Evolutionary conservation across 2,329 filamentous ascomycete genomes (phyloP).

Genomic region (Penicillium sp.): DNA sequence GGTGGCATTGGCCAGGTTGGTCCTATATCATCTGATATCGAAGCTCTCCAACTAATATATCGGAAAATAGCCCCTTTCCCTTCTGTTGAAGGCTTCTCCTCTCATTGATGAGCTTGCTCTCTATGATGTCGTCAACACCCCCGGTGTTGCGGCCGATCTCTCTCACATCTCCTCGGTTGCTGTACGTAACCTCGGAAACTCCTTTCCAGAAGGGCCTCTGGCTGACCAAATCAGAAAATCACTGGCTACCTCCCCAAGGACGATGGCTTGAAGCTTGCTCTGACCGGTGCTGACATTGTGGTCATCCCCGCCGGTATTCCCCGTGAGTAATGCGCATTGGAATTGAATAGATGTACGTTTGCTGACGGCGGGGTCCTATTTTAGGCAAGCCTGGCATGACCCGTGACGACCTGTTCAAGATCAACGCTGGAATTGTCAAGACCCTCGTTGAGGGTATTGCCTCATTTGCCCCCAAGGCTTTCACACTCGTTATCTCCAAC

Average conservation of each 20-base stretch:
- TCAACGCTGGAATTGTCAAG: constrained; percentile 97
- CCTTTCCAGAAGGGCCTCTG: not conserved
- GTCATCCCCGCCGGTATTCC: constrained; percentile 98
- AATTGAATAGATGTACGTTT: not conserved
- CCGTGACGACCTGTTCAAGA: constrained; percentile 99
- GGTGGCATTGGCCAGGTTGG: constrained; percentile 97
- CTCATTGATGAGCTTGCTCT: constrained; percentile 89
- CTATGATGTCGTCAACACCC: constrained; percentile 99
- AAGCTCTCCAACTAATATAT: too few relatives aligned
- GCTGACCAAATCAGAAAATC: constrained; percentile 63
- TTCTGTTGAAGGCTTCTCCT: constrained; percentile 88
- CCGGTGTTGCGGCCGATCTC: constrained; percentile 91
- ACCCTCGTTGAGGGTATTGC: constrained; percentile 86
- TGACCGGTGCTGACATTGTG: constrained; percentile 92
- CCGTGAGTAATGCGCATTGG: constrained; percentile 61
- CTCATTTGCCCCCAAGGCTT: constrained; percentile 87
- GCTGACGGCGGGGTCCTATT: constrained; percentile 9
- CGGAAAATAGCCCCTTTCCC: constrained; percentile 75
- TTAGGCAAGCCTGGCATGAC: constrained; percentile 98
- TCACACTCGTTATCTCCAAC: constrained; percentile 97
- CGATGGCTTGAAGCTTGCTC: constrained; percentile 79
- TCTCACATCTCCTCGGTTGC: constrained; percentile 95
- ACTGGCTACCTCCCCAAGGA: constrained; percentile 85
- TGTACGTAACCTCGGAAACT: constrained; percentile 52
- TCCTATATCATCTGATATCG: constrained; percentile 13